Evolutionary conservation across 1,284 basidiomycete genomes (phyloP), one percentile per base, ranked within the genome.

Genomic region (Melampsora larici-populina): DNA sequence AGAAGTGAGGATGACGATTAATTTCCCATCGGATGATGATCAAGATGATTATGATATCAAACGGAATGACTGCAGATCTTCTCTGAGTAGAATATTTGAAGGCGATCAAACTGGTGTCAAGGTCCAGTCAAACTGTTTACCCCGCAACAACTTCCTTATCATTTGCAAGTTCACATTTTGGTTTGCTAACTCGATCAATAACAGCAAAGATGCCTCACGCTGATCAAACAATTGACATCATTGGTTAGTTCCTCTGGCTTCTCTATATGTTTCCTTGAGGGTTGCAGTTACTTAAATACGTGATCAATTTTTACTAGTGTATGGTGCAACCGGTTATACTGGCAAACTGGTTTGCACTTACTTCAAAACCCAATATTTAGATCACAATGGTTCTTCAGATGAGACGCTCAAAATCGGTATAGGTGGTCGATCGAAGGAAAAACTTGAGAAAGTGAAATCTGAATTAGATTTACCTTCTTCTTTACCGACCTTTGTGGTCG

Each of bases 301-400:
- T 43, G 13, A 17, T 18, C 18, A 8, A n/a, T 40, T 15, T n/a
- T 67, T 21, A 67, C 18, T 29, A 76, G 73, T 76, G 21, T 76
- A 76, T 33, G 73, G 73, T 1, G 73, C 73, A 24, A 76, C 73
- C 9, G 73, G 73, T 17, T 76, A 58, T 55, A 76, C 73, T 29
- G 73, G 73, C 1, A 67, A 76, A 69, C 36, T 76, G n/a, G 73
- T 76, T 40, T 76, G 73, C 46, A 31, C 65, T 31, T 51, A 76
- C 48, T 26, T 76, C 29, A 51, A 76, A 33, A 13, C 8, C 24
- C 72, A 49, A 43, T 76, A 76, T 9, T 15, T 49, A 9, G 46
- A 48, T 33, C 29, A 26, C 24, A 15, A 46, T 51, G 18, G 43
- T 2, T 62, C 55, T 17, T 24, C 58, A 24, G 55, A 76, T 13